Conservation (phyloP, 2,329 filamentous ascomycete species). For the Talaromyces verruculosus region DNA sequence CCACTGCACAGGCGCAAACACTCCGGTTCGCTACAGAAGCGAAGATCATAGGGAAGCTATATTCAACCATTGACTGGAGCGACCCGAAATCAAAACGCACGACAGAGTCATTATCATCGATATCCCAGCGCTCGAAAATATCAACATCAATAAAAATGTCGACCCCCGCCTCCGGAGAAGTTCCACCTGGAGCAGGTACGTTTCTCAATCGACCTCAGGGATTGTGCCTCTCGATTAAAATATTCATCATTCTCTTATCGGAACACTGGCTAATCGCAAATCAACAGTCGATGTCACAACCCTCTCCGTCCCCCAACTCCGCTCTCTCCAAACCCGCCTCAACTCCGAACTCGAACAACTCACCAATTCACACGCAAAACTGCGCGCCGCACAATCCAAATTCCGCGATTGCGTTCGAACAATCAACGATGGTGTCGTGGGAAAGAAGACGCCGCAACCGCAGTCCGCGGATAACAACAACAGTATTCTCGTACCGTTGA, state of each 20-base stretch:
- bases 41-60: not conserved
- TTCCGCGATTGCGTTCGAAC: slow-evolving; percentile 87
- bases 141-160: slow-evolving; percentile 26
- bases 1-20: not conserved
- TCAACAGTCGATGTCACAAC: slow-evolving; percentile 67
- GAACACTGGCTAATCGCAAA: not conserved
- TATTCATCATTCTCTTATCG: no score
- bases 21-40: not conserved
- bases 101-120: not conserved
- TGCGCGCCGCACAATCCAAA: slow-evolving; percentile 84
- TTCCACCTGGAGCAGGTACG: slow-evolving; percentile 34
- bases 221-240: no score
- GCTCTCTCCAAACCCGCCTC: slow-evolving; percentile 90
- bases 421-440: slow-evolving; percentile 61
- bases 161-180: slow-evolving; percentile 29
- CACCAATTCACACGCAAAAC: slow-evolving; percentile 82
- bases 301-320: slow-evolving; percentile 81
- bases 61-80: not conserved
- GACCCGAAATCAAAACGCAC: not conserved
- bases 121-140: not conserved
- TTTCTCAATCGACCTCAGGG: not conserved
- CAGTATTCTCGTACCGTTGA: slow-evolving; percentile 83
- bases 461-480: slow-evolving; percentile 32
- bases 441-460: slow-evolving; percentile 36
- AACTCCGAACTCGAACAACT: slow-evolving; percentile 96